Evolutionary conservation across 129 eudicot genomes (phyloP), one percentile per base, ranked within the genome.

Genomic region (Pittosporum tobira): DNA sequence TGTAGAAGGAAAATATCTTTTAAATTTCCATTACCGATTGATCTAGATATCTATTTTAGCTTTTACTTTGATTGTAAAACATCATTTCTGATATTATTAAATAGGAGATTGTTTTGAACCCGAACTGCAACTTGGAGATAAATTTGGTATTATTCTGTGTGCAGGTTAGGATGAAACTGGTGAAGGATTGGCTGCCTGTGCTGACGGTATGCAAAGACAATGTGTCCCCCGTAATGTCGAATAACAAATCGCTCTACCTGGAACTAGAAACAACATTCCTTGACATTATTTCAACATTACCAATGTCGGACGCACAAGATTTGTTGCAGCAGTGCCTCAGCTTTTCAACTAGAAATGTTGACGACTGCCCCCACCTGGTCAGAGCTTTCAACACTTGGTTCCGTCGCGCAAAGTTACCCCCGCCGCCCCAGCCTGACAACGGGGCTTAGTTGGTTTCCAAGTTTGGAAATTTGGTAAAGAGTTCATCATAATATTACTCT

Each of bases 371-470:
- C 23, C 97, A 90, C 70, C 68, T 90, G 76, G 84, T 90, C 28
- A 64, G 75, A 24, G 95, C 95, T 27, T 90, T 85, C 66, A 82
- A 84, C 72, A 90, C 97, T 19, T 90, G 97, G 95, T 90, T 90
- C 56, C 86, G 89, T 2, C 94, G 94, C 48, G 88, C 97, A 40
- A 79, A 84, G 37, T 56, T 81, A n/a, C 71, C 54, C 48, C 62
- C 46, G 16, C 77, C 44, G 4, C 42, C 42, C 4, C 46, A 1
- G n/a, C 46, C n/a, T n/a, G n/a, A n/a, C n/a, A n/a, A n/a, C n/a
- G n/a, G n/a, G n/a, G n/a, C n/a, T n/a, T n/a, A n/a, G n/a, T n/a
- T n/a, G n/a, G n/a, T n/a, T n/a, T n/a, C n/a, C n/a, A n/a, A n/a
- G n/a, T n/a, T n/a, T n/a, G n/a, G n/a, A n/a, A n/a, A n/a, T n/a